Evolutionary conservation across 1,284 basidiomycete genomes (phyloP).

Genomic region (Cutaneotrichosporon sp.): DNA sequence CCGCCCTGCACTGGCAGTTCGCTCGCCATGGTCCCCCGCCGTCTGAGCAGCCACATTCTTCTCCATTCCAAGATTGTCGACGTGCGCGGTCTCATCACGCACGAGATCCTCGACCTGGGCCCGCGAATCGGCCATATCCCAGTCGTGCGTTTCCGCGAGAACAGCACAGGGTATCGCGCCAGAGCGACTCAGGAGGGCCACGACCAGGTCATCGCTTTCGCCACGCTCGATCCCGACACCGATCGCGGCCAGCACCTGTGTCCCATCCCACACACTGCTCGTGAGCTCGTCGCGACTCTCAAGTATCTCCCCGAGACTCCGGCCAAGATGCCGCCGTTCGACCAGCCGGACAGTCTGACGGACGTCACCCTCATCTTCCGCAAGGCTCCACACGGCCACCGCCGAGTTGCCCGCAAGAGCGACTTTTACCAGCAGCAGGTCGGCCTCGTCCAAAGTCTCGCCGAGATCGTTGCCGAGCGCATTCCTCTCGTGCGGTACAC

Average conservation of each 20-base stretch:
- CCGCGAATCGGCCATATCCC: not conserved
- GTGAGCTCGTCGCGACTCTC: not conserved
- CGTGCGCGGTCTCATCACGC: not conserved
- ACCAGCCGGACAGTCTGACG: not conserved
- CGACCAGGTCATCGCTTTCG: not conserved
- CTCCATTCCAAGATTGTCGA: not conserved
- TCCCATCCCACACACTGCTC: not conserved
- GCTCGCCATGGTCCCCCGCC: not conserved
- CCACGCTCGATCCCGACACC: not conserved
- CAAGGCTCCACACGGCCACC: not conserved
- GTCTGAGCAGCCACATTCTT: not conserved
- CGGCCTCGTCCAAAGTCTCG: not conserved
- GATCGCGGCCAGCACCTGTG: not conserved
- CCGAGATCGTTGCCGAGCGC: not conserved
- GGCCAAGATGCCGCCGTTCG: not conserved
- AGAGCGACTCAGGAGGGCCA: not conserved
- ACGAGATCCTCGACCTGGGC: not conserved
- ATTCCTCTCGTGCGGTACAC: not conserved
- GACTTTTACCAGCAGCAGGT: not conserved
- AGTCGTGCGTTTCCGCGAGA: not conserved
- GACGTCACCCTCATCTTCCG: slow-evolving; percentile 2
- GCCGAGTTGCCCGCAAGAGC: not conserved
- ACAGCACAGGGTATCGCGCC: not conserved
- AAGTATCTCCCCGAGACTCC: not conserved
- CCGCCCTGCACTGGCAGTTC: not conserved